Evolutionary conservation across 495 filamentous ascomycete species (phyloP).

Genomic region (Choiromyces venosus): DNA sequence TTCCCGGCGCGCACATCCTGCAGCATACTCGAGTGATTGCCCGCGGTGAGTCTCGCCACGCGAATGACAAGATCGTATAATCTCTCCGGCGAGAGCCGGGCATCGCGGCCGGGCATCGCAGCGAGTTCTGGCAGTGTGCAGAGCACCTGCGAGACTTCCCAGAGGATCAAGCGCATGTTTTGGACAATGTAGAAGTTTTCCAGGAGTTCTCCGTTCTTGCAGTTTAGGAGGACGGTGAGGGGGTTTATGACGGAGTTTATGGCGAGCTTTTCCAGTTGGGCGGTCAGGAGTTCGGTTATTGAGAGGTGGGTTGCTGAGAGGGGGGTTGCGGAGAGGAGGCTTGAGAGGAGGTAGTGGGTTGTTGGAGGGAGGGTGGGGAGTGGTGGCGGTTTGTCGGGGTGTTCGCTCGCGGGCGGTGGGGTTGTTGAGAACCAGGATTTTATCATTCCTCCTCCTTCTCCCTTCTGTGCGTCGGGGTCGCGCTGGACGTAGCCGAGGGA

Average conservation of each 20-base stretch:
- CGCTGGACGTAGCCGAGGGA: slow-evolving; percentile 51
- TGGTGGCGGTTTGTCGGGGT: slow-evolving; percentile 30
- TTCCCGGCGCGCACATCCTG: slow-evolving; percentile 63
- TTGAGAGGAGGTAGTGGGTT: slow-evolving; percentile 35
- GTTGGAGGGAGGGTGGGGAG: slow-evolving; percentile 43
- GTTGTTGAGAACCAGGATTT: slow-evolving; percentile 2
- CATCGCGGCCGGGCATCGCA: slow-evolving; percentile 54
- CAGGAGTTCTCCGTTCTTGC: slow-evolving; percentile 68
- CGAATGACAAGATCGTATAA: slow-evolving; percentile 53
- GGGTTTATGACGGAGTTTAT: slow-evolving; percentile 78
- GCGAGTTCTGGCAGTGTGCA: slow-evolving; percentile 62
- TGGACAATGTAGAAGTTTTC: slow-evolving; percentile 54
- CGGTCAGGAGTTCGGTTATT: slow-evolving; percentile 50
- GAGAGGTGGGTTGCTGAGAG: slow-evolving; percentile 48
- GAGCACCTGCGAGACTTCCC: slow-evolving; percentile 61
- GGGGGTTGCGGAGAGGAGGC: slow-evolving; percentile 37
- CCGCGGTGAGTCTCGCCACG: slow-evolving; percentile 56
- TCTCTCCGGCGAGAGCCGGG: slow-evolving; percentile 54
- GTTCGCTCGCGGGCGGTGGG: slow-evolving; percentile 11
- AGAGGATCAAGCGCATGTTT: slow-evolving; percentile 55
- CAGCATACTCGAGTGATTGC: slow-evolving; percentile 73
- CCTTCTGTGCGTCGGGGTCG: slow-evolving; percentile 22
- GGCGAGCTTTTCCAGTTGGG: slow-evolving; percentile 74
- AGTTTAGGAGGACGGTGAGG: slow-evolving; percentile 65
- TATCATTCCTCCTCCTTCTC: neutral